These are phyloP conservation scores for Leccinum pellstonianum DNA, from an alignment of 768 basidiomycete genomes.

Conservation along the genomic window DNA sequence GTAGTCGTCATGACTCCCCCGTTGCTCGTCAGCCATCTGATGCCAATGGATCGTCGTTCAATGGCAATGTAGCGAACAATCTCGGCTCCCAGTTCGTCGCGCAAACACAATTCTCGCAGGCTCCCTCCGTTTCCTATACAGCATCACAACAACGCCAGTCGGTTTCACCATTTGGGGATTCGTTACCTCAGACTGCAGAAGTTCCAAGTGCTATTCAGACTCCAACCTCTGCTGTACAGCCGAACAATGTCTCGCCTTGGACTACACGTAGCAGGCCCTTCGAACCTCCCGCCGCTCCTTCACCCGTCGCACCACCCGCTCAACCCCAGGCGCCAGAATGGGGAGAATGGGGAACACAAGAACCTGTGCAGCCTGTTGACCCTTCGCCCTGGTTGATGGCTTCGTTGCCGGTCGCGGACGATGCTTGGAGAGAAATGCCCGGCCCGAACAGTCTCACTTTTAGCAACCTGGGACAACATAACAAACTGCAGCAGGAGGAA, in stretches of 20 bases:
- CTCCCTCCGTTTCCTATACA: slow-evolving; percentile 22
- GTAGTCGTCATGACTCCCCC: slow-evolving; percentile 23
- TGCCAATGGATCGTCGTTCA: slow-evolving; percentile 25
- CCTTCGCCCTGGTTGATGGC: slow-evolving; percentile 57
- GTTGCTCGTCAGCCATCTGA: slow-evolving; percentile 25
- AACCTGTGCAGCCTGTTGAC: slow-evolving; percentile 31
- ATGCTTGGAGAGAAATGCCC: slow-evolving; percentile 44
- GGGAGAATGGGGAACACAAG: slow-evolving; percentile 41
- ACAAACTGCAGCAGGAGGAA: slow-evolving; percentile 47
- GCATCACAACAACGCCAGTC: slow-evolving; percentile 22
- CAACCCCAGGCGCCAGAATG: slow-evolving; percentile 36
- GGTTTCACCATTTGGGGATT: slow-evolving; percentile 24
- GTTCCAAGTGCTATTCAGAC: slow-evolving; percentile 20
- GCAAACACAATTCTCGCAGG: slow-evolving; percentile 19
- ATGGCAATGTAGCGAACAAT: slow-evolving; percentile 15
- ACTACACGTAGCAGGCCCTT: slow-evolving; percentile 15
- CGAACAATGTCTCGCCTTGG: slow-evolving; percentile 26
- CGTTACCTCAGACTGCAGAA: slow-evolving; percentile 17
- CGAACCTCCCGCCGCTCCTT: slow-evolving; percentile 19
- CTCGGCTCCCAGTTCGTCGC: slow-evolving; percentile 23
- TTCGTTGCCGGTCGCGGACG: slow-evolving; percentile 45
- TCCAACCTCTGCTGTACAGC: slow-evolving; percentile 24
- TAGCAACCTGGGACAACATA: slow-evolving; percentile 59
- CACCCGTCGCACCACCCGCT: slow-evolving; percentile 25
- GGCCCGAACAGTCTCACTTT: slow-evolving; percentile 54